These are phyloP conservation scores for Kuraishia capsulata DNA, from an alignment of 805 yeast species.

Conservation along the genomic window DNA sequence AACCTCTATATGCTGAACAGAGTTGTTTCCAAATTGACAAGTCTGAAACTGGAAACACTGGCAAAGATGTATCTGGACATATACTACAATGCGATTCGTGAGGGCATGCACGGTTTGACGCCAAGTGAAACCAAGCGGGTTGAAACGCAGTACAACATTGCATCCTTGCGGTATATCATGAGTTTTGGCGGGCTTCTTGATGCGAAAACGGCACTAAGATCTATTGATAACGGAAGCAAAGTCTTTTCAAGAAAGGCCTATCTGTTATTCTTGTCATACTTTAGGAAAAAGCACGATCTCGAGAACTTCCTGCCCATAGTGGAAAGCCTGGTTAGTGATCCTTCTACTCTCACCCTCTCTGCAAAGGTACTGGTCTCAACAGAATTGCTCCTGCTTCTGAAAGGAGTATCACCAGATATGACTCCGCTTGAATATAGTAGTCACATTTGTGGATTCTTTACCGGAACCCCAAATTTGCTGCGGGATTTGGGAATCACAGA, in stretches of 20 bases:
- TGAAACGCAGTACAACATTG: neutral
- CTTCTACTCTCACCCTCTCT: neutral
- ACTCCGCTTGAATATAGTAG: neutral
- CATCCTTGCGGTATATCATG: neutral
- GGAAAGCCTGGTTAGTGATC: neutral
- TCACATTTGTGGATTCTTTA: neutral
- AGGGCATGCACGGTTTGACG: neutral
- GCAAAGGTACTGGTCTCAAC: neutral
- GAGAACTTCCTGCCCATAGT: neutral
- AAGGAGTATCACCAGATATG: neutral
- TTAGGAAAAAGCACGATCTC: neutral
- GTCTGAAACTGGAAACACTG: neutral
- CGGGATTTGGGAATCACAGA: neutral
- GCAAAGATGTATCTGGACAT: neutral
- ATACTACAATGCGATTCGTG: neutral
- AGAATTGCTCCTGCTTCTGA: conserved; percentile 1
- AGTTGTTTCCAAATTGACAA: neutral
- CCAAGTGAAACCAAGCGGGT: neutral
- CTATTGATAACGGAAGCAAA: neutral
- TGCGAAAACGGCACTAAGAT: neutral
- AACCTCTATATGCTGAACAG: neutral
- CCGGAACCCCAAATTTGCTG: neutral
- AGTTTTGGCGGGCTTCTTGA: neutral
- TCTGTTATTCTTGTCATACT: neutral
- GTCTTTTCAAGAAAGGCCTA: neutral